A percentile compares a stretch with the other conserved stretches of the same genome.
Conservation (phyloP, 2,329 filamentous ascomycete species). For the Amesomyces nigricolor region DNA sequence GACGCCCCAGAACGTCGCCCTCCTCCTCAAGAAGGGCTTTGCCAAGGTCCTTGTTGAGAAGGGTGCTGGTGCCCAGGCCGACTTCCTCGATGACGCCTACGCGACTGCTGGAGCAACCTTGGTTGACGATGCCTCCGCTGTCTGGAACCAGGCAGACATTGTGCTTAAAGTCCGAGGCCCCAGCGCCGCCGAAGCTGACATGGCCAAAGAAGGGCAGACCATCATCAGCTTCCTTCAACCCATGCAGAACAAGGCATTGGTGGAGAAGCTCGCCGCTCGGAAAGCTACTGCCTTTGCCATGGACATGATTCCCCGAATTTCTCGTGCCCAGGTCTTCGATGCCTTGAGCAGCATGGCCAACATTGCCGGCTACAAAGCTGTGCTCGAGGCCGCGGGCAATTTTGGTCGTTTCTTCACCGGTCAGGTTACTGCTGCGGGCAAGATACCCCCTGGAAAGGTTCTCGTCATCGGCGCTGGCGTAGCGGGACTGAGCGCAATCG, state of each 20-base stretch:
- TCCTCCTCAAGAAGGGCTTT: constrained; percentile 83
- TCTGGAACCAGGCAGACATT: constrained; percentile 73
- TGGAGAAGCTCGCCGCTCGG: constrained; percentile 64
- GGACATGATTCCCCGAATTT: constrained; percentile 89
- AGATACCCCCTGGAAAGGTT: constrained; percentile 87
- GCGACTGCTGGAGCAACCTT: constrained; percentile 71
- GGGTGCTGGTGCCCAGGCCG: constrained; percentile 70
- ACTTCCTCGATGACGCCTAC: constrained; percentile 73
- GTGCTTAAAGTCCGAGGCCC: constrained; percentile 79
- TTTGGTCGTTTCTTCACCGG: constrained; percentile 86
- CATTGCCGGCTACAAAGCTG: constrained; percentile 88
- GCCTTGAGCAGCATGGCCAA: constrained; percentile 91
- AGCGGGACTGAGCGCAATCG: constrained; percentile 82
- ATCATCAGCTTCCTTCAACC: constrained; percentile 82
- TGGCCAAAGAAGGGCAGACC: constrained; percentile 63
- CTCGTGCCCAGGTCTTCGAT: constrained; percentile 81
- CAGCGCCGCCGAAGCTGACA: constrained; percentile 61
- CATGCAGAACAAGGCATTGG: constrained; percentile 68
- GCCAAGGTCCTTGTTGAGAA: constrained; percentile 70
- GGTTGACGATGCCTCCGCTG: constrained; percentile 57
- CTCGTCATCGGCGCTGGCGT: constrained; percentile 87
- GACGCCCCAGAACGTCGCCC: constrained; percentile 74
- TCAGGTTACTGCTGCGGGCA: constrained; percentile 82
- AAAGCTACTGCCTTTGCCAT: constrained; percentile 79
- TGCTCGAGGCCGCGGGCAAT: constrained; percentile 81